These are phyloP conservation scores for Omphalea diandra DNA, from an alignment of 441 rosid genomes.

Conservation along the genomic window DNA sequence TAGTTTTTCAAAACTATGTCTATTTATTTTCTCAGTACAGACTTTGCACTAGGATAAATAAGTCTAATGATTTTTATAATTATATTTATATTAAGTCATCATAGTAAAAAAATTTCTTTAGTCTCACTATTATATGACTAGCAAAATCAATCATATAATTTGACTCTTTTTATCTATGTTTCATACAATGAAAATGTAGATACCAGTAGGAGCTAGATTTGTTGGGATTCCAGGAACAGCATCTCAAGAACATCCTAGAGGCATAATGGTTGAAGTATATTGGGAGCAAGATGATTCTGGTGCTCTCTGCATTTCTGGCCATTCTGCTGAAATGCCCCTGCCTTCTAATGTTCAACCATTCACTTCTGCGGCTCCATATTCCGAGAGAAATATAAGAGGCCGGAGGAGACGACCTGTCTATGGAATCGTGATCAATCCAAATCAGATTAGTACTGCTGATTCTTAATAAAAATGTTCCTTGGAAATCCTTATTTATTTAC, in stretches of 20 bases:
- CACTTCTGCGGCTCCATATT: conserved; percentile 25
- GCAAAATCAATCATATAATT: background rate
- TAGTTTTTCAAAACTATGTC: too few relatives aligned
- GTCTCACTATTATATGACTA: too few relatives aligned
- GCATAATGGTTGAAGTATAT: conserved; percentile 86
- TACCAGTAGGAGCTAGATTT: conserved; percentile 78
- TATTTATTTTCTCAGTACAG: too few relatives aligned
- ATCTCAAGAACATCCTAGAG: conserved; percentile 56
- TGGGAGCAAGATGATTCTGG: conserved; percentile 86
- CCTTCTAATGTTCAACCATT: conserved; percentile 43
- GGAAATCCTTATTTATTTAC: background rate
- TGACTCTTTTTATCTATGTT: background rate
- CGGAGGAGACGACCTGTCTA: conserved; percentile 37
- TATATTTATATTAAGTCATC: too few relatives aligned
- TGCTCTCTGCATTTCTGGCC: conserved; percentile 72
- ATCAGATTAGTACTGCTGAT: conserved; percentile 26
- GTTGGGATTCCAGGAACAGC: conserved; percentile 77
- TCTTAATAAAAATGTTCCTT: background rate
- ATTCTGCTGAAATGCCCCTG: conserved; percentile 57
- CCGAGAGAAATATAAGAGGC: conserved; percentile 20
- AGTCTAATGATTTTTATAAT: too few relatives aligned
- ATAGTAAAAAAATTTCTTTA: too few relatives aligned
- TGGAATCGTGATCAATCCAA: conserved; percentile 65
- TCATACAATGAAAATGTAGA: conserved; percentile 37
- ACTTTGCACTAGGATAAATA: too few relatives aligned